phyloP scores from a whole-genome alignment of 139 green algal genomes.

The Chlorella sp. region DNA sequence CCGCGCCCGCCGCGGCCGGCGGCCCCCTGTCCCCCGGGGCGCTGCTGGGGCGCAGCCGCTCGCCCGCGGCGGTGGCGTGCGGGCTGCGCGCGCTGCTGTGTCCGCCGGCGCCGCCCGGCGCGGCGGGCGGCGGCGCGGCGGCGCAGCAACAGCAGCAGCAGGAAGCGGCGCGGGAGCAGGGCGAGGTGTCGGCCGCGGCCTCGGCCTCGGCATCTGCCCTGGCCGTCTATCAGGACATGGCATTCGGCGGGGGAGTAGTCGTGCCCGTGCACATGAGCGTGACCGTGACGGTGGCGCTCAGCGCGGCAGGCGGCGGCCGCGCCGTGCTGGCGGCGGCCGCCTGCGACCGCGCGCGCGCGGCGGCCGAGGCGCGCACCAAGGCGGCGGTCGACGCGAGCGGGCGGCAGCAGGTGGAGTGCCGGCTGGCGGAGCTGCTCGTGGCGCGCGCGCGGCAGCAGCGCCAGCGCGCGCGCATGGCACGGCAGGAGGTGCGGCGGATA shows the following conservation, averaged over 20 bases:
- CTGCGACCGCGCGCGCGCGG: background rate
- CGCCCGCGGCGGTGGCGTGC: too few relatives aligned
- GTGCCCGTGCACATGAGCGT: too few relatives aligned
- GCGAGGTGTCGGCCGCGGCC: background rate
- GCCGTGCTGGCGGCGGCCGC: background rate
- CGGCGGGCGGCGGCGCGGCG: too few relatives aligned
- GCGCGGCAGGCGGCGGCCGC: background rate
- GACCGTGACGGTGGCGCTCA: too few relatives aligned
- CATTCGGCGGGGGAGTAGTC: too few relatives aligned
- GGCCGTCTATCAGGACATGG: too few relatives aligned
- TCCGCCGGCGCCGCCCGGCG: too few relatives aligned
- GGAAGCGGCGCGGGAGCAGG: background rate
- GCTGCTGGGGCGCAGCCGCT: too few relatives aligned
- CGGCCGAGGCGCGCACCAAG: constrained; percentile 22
- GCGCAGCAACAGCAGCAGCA: background rate
- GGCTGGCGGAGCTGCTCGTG: constrained; percentile 32
- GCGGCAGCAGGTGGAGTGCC: constrained; percentile 28
- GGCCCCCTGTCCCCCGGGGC: too few relatives aligned
- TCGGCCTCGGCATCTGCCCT: too few relatives aligned
- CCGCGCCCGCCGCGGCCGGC: too few relatives aligned
- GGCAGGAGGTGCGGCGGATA: constrained; percentile 1
- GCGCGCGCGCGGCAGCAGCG: constrained; percentile 20
- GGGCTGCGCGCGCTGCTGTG: too few relatives aligned
- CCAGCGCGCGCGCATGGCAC: background rate
- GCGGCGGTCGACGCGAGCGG: constrained; percentile 22